Evolutionary conservation across 2,329 filamentous ascomycete species (phyloP).

Genomic region (Tolypocladium amazonense): DNA sequence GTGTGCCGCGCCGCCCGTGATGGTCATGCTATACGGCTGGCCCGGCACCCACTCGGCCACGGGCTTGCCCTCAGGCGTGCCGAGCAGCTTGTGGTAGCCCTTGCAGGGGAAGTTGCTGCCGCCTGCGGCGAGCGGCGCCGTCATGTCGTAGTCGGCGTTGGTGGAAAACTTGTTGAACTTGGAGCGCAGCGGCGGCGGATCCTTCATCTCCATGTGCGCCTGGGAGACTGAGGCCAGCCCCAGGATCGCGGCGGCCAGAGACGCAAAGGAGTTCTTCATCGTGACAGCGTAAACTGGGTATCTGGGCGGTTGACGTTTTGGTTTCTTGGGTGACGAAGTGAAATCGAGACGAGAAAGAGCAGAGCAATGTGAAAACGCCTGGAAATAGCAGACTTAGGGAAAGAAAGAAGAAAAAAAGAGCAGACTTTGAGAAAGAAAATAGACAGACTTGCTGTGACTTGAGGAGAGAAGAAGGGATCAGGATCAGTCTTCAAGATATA

Average conservation of each 20-base stretch:
- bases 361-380: background rate
- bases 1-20: constrained; percentile 53
- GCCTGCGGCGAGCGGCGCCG: constrained; percentile 47
- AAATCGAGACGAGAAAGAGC: background rate
- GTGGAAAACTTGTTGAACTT: constrained; percentile 38
- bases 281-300: constrained; percentile 8
- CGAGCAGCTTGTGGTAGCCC: constrained; percentile 42
- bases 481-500: background rate
- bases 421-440: background rate
- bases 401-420: too few species aligned
- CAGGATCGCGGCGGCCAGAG: constrained; percentile 28
- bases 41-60: constrained; percentile 55
- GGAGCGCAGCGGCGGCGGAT: constrained; percentile 41
- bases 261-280: constrained; percentile 27
- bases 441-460: background rate
- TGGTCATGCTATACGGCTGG: constrained; percentile 48
- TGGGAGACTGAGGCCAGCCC: constrained; percentile 31
- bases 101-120: constrained; percentile 70
- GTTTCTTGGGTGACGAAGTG: background rate
- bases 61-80: constrained; percentile 36
- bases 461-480: background rate
- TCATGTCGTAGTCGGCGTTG: constrained; percentile 61
- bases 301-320: background rate
- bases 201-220: constrained; percentile 47
- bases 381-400: background rate